A percentile compares a stretch with the other conserved stretches of the same genome.
Conservation (phyloP, 768 basidiomycete species). For the Podaxis pistillaris region DNA sequence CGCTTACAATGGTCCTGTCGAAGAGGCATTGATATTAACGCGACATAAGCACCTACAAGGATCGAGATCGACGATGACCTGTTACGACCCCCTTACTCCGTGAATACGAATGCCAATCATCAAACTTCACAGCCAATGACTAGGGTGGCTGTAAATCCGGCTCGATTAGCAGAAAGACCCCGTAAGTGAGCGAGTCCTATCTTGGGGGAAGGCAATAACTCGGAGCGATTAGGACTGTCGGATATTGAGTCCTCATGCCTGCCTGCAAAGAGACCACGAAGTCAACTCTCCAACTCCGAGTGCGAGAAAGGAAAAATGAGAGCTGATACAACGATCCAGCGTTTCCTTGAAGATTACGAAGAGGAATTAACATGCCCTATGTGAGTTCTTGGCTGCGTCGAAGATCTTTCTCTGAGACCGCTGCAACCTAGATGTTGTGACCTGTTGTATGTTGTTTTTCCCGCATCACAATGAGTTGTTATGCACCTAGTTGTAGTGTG, state of each 20-base stretch:
- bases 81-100: neutral
- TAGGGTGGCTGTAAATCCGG: neutral
- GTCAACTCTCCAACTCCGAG: constrained; percentile 14
- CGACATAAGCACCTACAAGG: constrained; percentile 1
- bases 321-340: constrained; percentile 22
- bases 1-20: neutral
- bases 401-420: constrained; percentile 13
- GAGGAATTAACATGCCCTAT: constrained; percentile 71
- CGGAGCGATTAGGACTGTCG: neutral
- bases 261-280: constrained; percentile 18
- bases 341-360: constrained; percentile 48
- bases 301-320: constrained; percentile 47
- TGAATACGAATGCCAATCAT: neutral
- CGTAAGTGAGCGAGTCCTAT: neutral
- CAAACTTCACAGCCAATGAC: neutral
- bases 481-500: constrained; percentile 37
- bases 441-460: constrained; percentile 50
- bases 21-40: neutral
- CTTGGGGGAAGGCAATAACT: neutral
- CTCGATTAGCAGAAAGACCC: neutral
- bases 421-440: constrained; percentile 59
- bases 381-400: constrained; percentile 37
- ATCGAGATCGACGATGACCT: neutral
- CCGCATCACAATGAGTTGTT: neutral
- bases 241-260: constrained; percentile 9